A percentile compares a stretch with the other conserved stretches of the same genome.
Evolutionary conservation across 768 basidiomycete species (phyloP).

Genomic region (Sutorius australiensis): DNA sequence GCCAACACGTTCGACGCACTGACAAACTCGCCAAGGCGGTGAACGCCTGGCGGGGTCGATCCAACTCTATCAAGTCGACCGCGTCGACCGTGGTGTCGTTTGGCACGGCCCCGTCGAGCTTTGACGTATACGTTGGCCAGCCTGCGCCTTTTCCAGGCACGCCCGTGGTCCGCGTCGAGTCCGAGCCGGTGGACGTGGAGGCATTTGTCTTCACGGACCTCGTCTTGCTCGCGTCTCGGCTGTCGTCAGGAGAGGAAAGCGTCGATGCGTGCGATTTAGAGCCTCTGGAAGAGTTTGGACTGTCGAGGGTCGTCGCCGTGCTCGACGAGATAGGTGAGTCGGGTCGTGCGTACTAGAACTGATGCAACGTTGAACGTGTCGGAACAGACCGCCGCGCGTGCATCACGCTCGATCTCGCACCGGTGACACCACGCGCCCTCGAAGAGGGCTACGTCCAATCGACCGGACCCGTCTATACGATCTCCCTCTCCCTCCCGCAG

Average conservation of each 20-base stretch:
- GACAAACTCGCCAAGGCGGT: slow-evolving; percentile 39
- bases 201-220: slow-evolving; percentile 67
- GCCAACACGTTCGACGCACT: slow-evolving; percentile 10
- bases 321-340: slow-evolving; percentile 32
- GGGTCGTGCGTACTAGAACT: not conserved
- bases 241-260: slow-evolving; percentile 15
- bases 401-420: slow-evolving; percentile 49
- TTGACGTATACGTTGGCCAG: slow-evolving; percentile 17
- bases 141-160: slow-evolving; percentile 1
- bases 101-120: slow-evolving; percentile 28
- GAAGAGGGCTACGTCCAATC: slow-evolving; percentile 36
- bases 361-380: too few relatives aligned
- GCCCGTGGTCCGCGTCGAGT: slow-evolving; percentile 26
- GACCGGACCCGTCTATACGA: slow-evolving; percentile 29
- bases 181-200: slow-evolving; percentile 29
- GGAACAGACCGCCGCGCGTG: slow-evolving; percentile 25
- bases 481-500: slow-evolving; percentile 37
- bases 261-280: slow-evolving; percentile 36
- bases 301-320: slow-evolving; percentile 47
- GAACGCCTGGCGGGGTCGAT: slow-evolving; percentile 44
- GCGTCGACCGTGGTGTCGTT: slow-evolving; percentile 27
- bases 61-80: slow-evolving; percentile 35
- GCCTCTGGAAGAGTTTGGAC: slow-evolving; percentile 43
- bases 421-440: slow-evolving; percentile 40
- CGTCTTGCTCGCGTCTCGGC: slow-evolving; percentile 47